Conservation (phyloP, 2,329 filamentous ascomycete genomes). For the Ascochyta rabiei region DNA sequence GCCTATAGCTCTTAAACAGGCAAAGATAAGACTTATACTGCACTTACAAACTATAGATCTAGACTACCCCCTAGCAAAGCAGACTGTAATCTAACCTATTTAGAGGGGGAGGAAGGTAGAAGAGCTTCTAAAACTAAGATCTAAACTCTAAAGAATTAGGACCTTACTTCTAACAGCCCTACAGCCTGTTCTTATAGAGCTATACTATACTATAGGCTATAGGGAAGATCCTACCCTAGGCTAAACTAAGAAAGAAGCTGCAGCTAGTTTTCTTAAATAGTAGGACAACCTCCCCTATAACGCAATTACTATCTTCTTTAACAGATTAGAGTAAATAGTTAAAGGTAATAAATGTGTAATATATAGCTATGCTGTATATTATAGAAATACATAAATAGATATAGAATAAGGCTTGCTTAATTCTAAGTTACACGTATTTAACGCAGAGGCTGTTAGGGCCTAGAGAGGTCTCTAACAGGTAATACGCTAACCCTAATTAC, state of each 20-base stretch:
- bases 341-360: neutral
- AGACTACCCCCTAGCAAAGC: neutral
- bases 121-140: neutral
- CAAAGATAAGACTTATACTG: neutral
- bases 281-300: neutral
- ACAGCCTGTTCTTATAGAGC: neutral
- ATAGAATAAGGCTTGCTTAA: neutral
- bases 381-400: neutral
- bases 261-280: neutral
- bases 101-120: neutral
- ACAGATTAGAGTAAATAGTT: neutral
- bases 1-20: neutral
- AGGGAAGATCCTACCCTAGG: neutral
- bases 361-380: neutral
- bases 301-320: neutral
- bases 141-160: neutral
- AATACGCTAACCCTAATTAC: no score
- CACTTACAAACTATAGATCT: neutral
- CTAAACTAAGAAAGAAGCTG: neutral
- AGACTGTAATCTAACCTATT: neutral
- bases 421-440: neutral
- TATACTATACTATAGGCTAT: neutral
- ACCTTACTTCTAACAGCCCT: neutral
- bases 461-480: no score
- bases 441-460: no score